Evolutionary conservation across 176 grass and related monocot species (phyloP).

Genomic region (Hordeum marinum): DNA sequence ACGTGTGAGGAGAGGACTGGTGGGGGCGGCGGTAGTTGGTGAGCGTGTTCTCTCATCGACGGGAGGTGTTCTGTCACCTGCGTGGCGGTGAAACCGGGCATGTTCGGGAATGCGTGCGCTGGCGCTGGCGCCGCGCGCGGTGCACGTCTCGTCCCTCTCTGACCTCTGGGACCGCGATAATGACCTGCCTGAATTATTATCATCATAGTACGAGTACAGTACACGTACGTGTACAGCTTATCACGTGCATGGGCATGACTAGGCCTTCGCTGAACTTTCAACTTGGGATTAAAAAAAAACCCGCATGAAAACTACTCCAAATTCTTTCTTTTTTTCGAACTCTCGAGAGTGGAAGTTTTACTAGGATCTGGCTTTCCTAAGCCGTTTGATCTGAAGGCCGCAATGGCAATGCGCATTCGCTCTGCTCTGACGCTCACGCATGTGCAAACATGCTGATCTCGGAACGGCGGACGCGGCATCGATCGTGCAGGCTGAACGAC

Average conservation of each 20-base stretch:
- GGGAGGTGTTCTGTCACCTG: background rate
- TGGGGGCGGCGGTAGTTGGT: background rate
- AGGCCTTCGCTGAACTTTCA: background rate
- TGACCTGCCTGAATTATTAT: background rate
- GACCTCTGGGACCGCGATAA: background rate
- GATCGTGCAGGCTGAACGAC: too few relatives aligned
- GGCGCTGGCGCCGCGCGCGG: background rate
- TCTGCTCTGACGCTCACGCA: background rate
- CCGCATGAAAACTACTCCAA: background rate
- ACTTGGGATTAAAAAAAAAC: background rate
- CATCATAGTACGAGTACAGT: too few relatives aligned
- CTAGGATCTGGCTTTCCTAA: too few relatives aligned
- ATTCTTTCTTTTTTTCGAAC: background rate
- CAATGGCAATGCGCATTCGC: background rate
- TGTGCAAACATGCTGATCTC: background rate
- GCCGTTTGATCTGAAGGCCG: background rate
- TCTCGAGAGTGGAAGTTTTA: too few relatives aligned
- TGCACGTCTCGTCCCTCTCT: background rate
- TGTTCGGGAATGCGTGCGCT: background rate
- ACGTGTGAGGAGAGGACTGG: background rate
- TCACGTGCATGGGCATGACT: background rate
- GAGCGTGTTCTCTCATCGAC: background rate
- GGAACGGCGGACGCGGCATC: too few relatives aligned
- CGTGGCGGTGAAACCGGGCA: constrained; percentile 14
- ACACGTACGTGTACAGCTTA: background rate